Conservation (phyloP, 495 filamentous ascomycete species). For the Neurospora discreta region DNA sequence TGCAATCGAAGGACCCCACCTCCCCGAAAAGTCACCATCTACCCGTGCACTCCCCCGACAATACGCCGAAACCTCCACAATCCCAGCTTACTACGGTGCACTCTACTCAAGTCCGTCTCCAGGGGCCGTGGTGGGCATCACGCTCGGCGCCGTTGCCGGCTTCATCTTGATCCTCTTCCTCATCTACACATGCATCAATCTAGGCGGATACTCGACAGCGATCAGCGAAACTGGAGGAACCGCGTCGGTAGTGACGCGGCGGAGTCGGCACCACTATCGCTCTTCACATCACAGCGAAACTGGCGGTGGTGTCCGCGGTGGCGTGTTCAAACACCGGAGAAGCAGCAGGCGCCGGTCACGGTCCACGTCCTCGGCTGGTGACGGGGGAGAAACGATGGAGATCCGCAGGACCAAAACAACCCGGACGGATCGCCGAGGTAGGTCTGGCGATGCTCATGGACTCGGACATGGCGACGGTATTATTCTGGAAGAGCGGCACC, state of each 20-base stretch:
- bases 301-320: not conserved
- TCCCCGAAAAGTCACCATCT: not conserved
- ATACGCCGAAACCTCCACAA: constrained; percentile 14
- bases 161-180: constrained; percentile 70
- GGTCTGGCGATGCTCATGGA: constrained; percentile 26
- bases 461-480: constrained; percentile 12
- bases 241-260: constrained; percentile 27
- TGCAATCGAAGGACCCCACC: not conserved
- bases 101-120: constrained; percentile 48
- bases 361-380: not conserved
- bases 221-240: constrained; percentile 15
- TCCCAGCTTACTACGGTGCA: constrained; percentile 60
- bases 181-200: constrained; percentile 54
- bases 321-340: not conserved
- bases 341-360: not conserved
- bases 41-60: not conserved
- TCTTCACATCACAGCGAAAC: constrained; percentile 1
- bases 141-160: constrained; percentile 71
- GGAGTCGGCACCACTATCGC: constrained; percentile 15
- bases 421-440: constrained; percentile 16
- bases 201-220: constrained; percentile 21
- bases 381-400: constrained; percentile 24
- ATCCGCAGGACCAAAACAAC: constrained; percentile 20
- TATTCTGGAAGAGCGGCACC: constrained; percentile 5
- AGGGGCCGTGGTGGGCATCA: constrained; percentile 72